Conservation (phyloP, 169 alveolate genomes). For the Eimeria acervulina region DNA sequence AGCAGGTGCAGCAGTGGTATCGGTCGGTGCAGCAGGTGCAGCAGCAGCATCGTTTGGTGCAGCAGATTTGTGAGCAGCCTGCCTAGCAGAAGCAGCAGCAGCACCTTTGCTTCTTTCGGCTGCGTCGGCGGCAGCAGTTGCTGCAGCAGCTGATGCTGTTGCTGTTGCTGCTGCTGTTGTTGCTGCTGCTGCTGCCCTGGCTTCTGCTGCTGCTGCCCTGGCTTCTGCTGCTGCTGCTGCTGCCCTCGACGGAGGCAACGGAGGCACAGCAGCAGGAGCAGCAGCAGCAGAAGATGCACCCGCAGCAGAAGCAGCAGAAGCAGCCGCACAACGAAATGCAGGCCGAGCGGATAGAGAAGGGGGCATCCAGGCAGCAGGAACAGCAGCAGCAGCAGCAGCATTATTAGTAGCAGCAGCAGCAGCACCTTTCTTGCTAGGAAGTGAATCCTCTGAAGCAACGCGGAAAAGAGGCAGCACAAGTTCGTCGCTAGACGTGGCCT, state of each 20-base stretch:
- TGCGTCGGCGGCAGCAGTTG: background rate
- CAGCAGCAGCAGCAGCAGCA: background rate
- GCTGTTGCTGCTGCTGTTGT: background rate
- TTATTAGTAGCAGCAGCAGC: conserved; percentile 40
- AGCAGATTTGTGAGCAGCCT: background rate
- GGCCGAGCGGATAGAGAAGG: background rate
- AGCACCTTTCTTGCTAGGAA: background rate
- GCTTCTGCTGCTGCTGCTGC: background rate
- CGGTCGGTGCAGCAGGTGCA: background rate
- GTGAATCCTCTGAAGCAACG: conserved; percentile 25
- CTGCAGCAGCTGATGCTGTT: background rate
- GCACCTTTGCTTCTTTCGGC: background rate
- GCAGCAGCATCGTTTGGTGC: background rate
- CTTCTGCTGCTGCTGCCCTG: background rate
- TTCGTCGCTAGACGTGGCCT: background rate
- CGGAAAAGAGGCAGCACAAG: conserved; percentile 43
- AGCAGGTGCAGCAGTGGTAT: conserved; percentile 8
- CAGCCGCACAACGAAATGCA: background rate
- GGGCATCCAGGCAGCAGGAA: background rate
- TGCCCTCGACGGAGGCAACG: background rate
- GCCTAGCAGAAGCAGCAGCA: conserved; percentile 50
- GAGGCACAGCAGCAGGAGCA: background rate
- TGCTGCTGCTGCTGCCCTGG: background rate
- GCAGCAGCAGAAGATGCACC: conserved; percentile 15
- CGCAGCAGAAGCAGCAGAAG: background rate